These are phyloP conservation scores for Plenodomus biglobosus DNA, from an alignment of 2,329 filamentous ascomycete genomes.

Conservation along the genomic window DNA sequence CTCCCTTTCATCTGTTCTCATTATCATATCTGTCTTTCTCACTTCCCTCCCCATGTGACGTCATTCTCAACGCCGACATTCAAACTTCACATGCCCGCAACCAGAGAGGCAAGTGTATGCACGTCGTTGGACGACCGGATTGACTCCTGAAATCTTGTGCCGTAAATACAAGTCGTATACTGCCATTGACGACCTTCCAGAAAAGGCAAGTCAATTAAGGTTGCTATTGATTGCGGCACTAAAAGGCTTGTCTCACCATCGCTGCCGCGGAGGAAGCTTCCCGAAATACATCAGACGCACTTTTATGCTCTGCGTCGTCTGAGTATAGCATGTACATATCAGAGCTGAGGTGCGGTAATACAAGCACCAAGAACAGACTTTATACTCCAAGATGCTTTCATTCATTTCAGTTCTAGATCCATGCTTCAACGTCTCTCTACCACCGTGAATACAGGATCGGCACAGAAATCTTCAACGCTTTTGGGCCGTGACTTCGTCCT, in stretches of 20 bases:
- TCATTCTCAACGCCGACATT: no score
- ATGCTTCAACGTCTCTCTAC: not conserved
- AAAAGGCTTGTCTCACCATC: conserved; percentile 36
- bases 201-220: conserved; percentile 28
- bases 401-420: conserved; percentile 9
- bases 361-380: not conserved
- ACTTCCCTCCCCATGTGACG: no score
- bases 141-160: no score
- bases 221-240: conserved; percentile 35
- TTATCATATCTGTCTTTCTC: no score
- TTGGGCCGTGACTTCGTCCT: not conserved
- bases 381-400: not conserved
- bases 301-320: no score
- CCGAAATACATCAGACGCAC: not conserved
- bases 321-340: no score
- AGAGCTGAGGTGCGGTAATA: no score
- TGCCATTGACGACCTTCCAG: conserved; percentile 8
- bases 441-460: not conserved
- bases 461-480: not conserved
- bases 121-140: no score
- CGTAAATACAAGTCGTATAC: not conserved
- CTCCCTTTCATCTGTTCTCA: no score
- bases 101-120: no score
- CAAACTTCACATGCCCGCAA: no score
- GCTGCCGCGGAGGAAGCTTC: not conserved